These are phyloP conservation scores for Stachybotrys chartarum DNA, from an alignment of 2,329 filamentous ascomycete genomes.

Conservation along the genomic window DNA sequence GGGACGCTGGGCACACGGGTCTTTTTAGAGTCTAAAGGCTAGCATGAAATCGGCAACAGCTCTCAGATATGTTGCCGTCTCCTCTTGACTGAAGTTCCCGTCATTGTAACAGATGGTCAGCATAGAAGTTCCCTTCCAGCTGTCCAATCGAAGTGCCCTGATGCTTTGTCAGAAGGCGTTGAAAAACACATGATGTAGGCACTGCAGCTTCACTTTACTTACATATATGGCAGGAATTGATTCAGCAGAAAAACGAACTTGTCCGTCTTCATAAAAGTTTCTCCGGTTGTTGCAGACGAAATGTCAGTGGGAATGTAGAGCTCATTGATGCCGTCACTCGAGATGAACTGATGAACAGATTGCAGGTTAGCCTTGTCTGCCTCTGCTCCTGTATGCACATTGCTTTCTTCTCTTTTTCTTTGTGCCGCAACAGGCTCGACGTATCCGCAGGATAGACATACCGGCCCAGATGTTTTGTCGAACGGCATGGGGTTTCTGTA, in stretches of 20 bases:
- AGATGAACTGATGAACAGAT: not conserved
- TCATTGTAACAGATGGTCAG: conserved; percentile 4
- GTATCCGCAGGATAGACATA: not conserved
- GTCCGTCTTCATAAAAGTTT: not conserved
- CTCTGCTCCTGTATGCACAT: not conserved
- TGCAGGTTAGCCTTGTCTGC: not conserved
- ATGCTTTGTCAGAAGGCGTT: not conserved
- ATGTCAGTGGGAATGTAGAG: not conserved
- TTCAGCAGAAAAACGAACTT: conserved; percentile 1
- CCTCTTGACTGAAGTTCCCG: conserved; percentile 2
- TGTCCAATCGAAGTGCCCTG: conserved; percentile 4
- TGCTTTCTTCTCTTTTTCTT: not conserved
- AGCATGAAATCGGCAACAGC: conserved; percentile 1
- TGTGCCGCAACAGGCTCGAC: no score
- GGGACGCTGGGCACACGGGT: no score
- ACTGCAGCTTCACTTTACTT: not conserved
- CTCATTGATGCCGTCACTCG: conserved; percentile 1
- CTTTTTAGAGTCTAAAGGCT: not conserved
- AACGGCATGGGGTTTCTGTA: conserved; percentile 2
- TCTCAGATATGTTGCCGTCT: not conserved
- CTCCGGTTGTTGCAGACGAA: not conserved
- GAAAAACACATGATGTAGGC: not conserved
- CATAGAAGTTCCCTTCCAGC: conserved; percentile 3
- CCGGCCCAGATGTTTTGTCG: conserved; percentile 1
- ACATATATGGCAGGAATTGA: conserved; percentile 1